Conservation (phyloP, 2,329 filamentous ascomycete species). For the Aspergillus fumigatus region DNA sequence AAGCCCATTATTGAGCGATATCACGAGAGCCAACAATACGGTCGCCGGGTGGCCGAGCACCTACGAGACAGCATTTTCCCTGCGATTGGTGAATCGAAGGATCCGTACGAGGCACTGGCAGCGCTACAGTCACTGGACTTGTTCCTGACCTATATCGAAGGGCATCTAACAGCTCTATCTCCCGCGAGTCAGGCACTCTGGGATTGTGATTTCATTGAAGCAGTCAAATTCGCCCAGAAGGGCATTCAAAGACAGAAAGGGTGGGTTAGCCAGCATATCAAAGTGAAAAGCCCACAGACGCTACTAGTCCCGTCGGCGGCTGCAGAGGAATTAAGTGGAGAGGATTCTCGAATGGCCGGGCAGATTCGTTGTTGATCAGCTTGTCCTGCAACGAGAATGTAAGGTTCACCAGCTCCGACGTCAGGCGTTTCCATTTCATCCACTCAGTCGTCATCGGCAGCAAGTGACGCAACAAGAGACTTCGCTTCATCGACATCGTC, state of each 20-base stretch:
- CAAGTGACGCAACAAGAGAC: conserved; percentile 12
- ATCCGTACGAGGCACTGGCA: conserved; percentile 22
- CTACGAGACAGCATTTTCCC: conserved; percentile 28
- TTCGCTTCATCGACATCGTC: conserved; percentile 22
- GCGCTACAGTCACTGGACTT: conserved; percentile 28
- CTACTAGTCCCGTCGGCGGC: conserved; percentile 29
- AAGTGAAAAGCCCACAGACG: conserved; percentile 30
- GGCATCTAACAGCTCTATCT: conserved; percentile 23
- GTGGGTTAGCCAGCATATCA: conserved; percentile 32
- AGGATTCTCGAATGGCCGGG: background rate
- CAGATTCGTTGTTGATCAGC: background rate
- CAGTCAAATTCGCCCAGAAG: conserved; percentile 17
- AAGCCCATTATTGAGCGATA: conserved; percentile 22
- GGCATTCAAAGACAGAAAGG: conserved; percentile 25
- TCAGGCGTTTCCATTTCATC: background rate
- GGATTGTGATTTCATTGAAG: conserved; percentile 31
- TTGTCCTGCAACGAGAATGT: no score
- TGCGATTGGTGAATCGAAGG: background rate
- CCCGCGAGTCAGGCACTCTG: conserved; percentile 31
- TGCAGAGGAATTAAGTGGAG: background rate
- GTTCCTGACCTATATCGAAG: conserved; percentile 29
- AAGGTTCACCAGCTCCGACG: background rate
- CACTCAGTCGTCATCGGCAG: background rate
- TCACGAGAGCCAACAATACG: conserved; percentile 21
- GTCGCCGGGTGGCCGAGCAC: conserved; percentile 13